Conservation (phyloP, 768 basidiomycete genomes). For the Russula sp. region DNA sequence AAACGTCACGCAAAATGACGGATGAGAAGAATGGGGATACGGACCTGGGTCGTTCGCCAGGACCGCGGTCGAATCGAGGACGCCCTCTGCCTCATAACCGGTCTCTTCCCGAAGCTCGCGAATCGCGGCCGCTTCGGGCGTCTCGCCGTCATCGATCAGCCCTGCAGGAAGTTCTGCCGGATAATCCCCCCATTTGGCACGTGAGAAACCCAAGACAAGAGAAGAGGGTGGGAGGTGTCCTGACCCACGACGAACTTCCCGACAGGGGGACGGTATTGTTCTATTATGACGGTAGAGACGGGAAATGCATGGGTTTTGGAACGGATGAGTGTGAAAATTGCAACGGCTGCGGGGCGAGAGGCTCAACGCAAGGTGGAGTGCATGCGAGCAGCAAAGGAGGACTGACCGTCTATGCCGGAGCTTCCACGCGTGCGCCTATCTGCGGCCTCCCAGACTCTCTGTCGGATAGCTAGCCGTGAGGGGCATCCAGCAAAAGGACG, state of each 20-base stretch:
- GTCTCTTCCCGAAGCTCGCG: constrained; percentile 93
- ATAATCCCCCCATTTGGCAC: background rate
- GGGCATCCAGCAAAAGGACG: background rate
- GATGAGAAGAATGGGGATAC: constrained; percentile 13
- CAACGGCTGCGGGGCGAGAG: constrained; percentile 51
- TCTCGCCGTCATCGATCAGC: constrained; percentile 80
- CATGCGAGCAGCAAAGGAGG: background rate
- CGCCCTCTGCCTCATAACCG: constrained; percentile 62
- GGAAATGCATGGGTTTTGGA: constrained; percentile 69
- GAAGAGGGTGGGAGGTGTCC: background rate
- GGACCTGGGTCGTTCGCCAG: constrained; percentile 67
- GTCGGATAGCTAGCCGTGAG: constrained; percentile 1
- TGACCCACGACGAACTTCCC: constrained; percentile 67
- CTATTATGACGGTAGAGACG: constrained; percentile 74
- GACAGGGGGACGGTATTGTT: constrained; percentile 88
- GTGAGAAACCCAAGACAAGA: background rate
- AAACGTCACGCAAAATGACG: background rate
- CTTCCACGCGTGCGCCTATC: constrained; percentile 72
- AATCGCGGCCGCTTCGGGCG: constrained; percentile 69
- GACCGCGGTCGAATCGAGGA: constrained; percentile 56
- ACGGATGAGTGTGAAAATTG: constrained; percentile 71
- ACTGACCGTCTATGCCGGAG: constrained; percentile 72
- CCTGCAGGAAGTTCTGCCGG: constrained; percentile 57
- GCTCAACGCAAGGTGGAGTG: background rate
- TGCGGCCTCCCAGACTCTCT: constrained; percentile 89